These are phyloP conservation scores for Daldinia bambusicola DNA, from an alignment of 495 filamentous ascomycete genomes.

Conservation along the genomic window DNA sequence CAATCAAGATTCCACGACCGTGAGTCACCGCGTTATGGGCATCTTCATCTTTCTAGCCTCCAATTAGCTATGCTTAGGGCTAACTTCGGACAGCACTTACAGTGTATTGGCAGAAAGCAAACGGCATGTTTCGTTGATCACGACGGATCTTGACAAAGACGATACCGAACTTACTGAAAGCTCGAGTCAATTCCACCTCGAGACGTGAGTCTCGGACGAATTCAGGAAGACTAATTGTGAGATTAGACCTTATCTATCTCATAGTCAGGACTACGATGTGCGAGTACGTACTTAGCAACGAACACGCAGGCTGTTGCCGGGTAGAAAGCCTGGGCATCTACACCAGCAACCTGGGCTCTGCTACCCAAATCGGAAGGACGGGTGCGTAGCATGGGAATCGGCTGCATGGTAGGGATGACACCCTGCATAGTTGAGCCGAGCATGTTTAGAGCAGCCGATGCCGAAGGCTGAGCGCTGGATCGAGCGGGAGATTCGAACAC, in stretches of 20 bases:
- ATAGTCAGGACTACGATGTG: neutral
- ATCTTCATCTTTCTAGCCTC: slow-evolving; percentile 51
- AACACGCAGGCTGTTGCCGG: slow-evolving; percentile 68
- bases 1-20: slow-evolving; percentile 60
- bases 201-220: slow-evolving; percentile 60
- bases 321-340: slow-evolving; percentile 68
- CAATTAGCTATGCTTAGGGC: slow-evolving; percentile 22
- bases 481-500: slow-evolving; percentile 26
- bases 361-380: slow-evolving; percentile 16
- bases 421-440: slow-evolving; percentile 28
- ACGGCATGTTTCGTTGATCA: slow-evolving; percentile 67
- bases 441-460: neutral
- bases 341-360: slow-evolving; percentile 40
- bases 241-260: slow-evolving; percentile 9
- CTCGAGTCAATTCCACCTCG: slow-evolving; percentile 61
- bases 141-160: slow-evolving; percentile 72
- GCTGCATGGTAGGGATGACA: slow-evolving; percentile 19
- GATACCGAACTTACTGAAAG: slow-evolving; percentile 63
- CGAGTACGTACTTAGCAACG: slow-evolving; percentile 68
- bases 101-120: slow-evolving; percentile 70
- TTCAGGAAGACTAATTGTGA: slow-evolving; percentile 52
- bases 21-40: slow-evolving; percentile 60
- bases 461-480: neutral
- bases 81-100: slow-evolving; percentile 51
- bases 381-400: slow-evolving; percentile 9